These are phyloP conservation scores for Gossypium bickii DNA, from an alignment of 345 rosid species.

Conservation along the genomic window DNA sequence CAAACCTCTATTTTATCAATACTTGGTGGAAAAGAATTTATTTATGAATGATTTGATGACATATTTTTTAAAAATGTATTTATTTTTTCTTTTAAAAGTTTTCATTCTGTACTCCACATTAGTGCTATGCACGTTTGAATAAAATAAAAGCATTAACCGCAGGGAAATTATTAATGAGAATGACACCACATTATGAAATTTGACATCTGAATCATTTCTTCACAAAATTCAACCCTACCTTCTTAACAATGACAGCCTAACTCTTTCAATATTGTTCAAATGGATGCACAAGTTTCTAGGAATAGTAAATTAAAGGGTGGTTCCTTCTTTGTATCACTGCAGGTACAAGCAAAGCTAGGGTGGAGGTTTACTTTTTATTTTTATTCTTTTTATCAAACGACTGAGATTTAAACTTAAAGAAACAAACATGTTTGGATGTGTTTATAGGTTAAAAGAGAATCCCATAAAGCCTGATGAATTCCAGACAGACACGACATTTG, in stretches of 20 bases:
- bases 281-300: slow-evolving; percentile 1
- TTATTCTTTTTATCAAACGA: not conserved
- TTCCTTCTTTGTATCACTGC: not conserved
- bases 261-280: not conserved
- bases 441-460: slow-evolving; percentile 23
- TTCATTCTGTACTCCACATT: not conserved
- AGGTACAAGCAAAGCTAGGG: not conserved
- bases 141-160: not conserved
- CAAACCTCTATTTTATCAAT: too few relatives aligned
- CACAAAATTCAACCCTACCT: not conserved
- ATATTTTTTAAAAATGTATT: too few relatives aligned
- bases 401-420: not conserved
- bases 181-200: not conserved
- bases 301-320: not conserved
- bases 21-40: too few relatives aligned
- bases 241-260: not conserved
- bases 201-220: not conserved
- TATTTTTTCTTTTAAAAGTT: too few relatives aligned
- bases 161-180: not conserved
- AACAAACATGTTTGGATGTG: slow-evolving; percentile 9
- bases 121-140: not conserved
- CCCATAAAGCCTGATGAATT: slow-evolving; percentile 26
- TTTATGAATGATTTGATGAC: too few relatives aligned
- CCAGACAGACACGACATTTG: slow-evolving; percentile 23
- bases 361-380: not conserved